Percentiles rank a stretch among this genome's conserved stretches.
Evolutionary conservation across 2,329 filamentous ascomycete genomes (phyloP).

Genomic region (Elsinoe necatrix): DNA sequence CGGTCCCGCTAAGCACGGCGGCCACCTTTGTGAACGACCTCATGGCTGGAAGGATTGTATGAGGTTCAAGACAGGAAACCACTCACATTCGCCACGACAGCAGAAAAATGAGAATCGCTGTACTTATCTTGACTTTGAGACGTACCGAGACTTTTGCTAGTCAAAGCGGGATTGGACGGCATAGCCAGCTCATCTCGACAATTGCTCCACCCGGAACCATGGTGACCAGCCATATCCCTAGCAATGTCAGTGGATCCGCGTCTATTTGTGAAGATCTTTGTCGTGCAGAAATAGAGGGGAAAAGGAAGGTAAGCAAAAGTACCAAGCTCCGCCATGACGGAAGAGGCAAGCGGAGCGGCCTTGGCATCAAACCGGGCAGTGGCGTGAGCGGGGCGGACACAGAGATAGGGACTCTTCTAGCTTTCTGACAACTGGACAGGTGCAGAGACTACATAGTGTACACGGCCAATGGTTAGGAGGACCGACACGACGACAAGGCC

Average conservation of each 20-base stretch:
- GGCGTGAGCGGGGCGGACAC: conserved; percentile 6
- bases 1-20: not conserved
- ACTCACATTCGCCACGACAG: not conserved
- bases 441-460: not conserved
- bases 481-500: too few relatives aligned
- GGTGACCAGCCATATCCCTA: not conserved
- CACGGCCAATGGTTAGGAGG: too few relatives aligned
- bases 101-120: not conserved
- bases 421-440: not conserved
- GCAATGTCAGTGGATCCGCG: not conserved
- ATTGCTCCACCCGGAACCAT: not conserved
- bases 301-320: conserved; percentile 13
- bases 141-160: not conserved
- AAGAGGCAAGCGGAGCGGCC: conserved; percentile 1
- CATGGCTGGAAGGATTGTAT: not conserved
- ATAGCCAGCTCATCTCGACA: not conserved
- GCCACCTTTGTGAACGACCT: not conserved
- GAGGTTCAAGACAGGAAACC: not conserved
- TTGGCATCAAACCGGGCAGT: not conserved
- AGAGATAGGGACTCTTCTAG: not conserved
- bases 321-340: conserved; percentile 6
- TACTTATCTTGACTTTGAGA: not conserved
- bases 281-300: not conserved
- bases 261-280: not conserved
- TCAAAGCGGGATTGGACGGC: not conserved